Percentiles rank a stretch among this genome's conserved stretches.
phyloP scores from a whole-genome alignment of 1,284 basidiomycete genomes.

The Trametes pubescens region DNA sequence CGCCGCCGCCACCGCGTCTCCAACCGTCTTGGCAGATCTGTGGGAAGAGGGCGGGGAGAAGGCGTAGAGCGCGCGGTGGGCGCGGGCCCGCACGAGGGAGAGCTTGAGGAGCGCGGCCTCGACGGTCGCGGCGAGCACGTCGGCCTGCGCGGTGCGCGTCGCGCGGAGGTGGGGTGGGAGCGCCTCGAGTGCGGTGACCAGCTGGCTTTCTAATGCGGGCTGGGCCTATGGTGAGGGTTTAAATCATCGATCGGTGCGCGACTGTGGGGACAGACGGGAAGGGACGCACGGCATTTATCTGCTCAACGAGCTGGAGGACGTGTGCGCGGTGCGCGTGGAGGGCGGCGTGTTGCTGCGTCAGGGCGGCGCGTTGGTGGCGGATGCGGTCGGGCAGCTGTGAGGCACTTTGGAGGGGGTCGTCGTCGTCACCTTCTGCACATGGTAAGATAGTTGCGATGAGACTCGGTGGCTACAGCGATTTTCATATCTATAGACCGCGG shows the following conservation, averaged over 20 bases:
- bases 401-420: too few relatives aligned
- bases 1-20: too few relatives aligned
- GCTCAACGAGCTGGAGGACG: constrained; percentile 20
- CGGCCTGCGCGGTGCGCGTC: constrained; percentile 43
- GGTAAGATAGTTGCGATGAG: background rate
- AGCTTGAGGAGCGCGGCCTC: constrained; percentile 58
- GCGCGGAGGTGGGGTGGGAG: constrained; percentile 42
- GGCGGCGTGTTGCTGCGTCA: constrained; percentile 8
- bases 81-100: constrained; percentile 51
- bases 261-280: background rate
- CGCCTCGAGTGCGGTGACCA: constrained; percentile 40
- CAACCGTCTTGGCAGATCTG: too few relatives aligned
- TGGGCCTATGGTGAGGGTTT: constrained; percentile 42
- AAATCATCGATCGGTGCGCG: background rate
- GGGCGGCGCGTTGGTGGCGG: background rate
- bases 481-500: too few relatives aligned
- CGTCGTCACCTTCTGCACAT: constrained; percentile 4
- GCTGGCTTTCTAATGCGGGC: constrained; percentile 42
- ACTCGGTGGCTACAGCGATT: background rate
- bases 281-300: constrained; percentile 26
- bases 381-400: constrained; percentile 19
- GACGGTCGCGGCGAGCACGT: constrained; percentile 52
- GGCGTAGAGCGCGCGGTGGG: constrained; percentile 50
- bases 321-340: constrained; percentile 10
- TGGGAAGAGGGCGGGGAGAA: constrained; percentile 35